phyloP scores from a whole-genome alignment of 2,329 filamentous ascomycete species.

The Xylariomycetidae sp. region DNA sequence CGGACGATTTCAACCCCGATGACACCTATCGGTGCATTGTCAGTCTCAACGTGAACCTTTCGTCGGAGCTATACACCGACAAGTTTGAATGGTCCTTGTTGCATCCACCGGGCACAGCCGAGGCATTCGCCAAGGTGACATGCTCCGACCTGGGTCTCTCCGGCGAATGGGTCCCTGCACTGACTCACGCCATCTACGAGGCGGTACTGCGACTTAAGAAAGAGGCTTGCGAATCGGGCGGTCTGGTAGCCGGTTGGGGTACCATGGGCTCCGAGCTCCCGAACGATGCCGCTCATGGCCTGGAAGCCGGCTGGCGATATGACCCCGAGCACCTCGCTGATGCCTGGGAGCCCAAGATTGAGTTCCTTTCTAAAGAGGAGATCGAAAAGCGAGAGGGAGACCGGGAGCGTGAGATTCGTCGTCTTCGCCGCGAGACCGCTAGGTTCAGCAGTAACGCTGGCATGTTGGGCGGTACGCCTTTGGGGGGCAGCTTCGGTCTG shows the following conservation, averaged over 20 bases:
- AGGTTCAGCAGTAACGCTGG: constrained; percentile 82
- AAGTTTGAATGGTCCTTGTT: constrained; percentile 97
- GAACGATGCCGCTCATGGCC: constrained; percentile 80
- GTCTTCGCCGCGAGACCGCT: constrained; percentile 83
- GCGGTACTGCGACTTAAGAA: constrained; percentile 90
- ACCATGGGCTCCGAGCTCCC: constrained; percentile 67
- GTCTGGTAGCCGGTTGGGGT: constrained; percentile 69
- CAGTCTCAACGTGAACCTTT: constrained; percentile 82
- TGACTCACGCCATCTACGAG: constrained; percentile 96
- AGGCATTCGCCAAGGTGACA: constrained; percentile 86
- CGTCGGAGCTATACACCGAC: constrained; percentile 89
- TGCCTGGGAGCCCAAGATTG: constrained; percentile 78
- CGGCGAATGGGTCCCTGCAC: constrained; percentile 89
- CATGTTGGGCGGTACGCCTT: constrained; percentile 70
- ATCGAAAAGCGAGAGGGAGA: constrained; percentile 97
- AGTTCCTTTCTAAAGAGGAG: constrained; percentile 83
- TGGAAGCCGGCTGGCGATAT: constrained; percentile 87
- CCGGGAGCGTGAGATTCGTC: constrained; percentile 80
- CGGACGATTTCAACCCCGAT: constrained; percentile 78
- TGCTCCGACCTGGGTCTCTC: constrained; percentile 85
- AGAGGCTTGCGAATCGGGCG: constrained; percentile 88
- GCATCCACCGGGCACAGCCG: constrained; percentile 84
- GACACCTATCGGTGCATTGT: constrained; percentile 94
- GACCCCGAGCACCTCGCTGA: constrained; percentile 84
- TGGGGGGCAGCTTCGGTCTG: too few relatives aligned